Conservation (phyloP, 495 filamentous ascomycete genomes). For the Talaromyces nanjingensis region DNA sequence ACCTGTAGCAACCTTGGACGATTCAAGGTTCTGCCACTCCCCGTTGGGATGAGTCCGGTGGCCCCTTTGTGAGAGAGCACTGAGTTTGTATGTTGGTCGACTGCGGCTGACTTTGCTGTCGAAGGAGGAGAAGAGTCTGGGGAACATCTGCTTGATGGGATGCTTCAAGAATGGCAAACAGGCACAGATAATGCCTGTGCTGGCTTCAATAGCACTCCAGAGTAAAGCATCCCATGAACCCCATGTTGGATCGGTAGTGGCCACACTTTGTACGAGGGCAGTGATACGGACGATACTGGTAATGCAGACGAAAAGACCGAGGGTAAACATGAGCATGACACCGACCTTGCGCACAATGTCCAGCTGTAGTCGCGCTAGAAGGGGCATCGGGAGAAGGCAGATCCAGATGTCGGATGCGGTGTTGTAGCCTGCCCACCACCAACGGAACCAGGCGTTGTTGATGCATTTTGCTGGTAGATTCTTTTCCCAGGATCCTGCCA, state of each 20-base stretch:
- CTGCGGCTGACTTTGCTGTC: conserved; percentile 7
- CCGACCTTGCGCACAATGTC: conserved; percentile 29
- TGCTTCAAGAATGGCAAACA: conserved; percentile 26
- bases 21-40: conserved; percentile 8
- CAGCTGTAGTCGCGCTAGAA: conserved; percentile 30
- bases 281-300: conserved; percentile 23
- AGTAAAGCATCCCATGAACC: conserved; percentile 12
- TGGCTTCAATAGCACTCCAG: conserved; percentile 24
- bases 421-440: conserved; percentile 21
- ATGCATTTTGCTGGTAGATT: conserved; percentile 15
- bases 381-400: conserved; percentile 31
- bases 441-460: conserved; percentile 15
- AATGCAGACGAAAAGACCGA: conserved; percentile 26
- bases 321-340: conserved; percentile 27
- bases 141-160: conserved; percentile 24
- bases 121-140: conserved; percentile 16
- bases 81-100: conserved; percentile 11
- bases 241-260: conserved; percentile 17
- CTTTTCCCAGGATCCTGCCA: conserved; percentile 30
- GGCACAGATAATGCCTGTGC: conserved; percentile 19
- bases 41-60: neutral
- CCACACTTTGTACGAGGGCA: conserved; percentile 18
- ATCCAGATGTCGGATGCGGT: conserved; percentile 36
- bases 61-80: conserved; percentile 2
- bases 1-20: conserved; percentile 9